phyloP scores from a whole-genome alignment of 2,329 filamentous ascomycete species.

The Uncinocarpus reesii region DNA sequence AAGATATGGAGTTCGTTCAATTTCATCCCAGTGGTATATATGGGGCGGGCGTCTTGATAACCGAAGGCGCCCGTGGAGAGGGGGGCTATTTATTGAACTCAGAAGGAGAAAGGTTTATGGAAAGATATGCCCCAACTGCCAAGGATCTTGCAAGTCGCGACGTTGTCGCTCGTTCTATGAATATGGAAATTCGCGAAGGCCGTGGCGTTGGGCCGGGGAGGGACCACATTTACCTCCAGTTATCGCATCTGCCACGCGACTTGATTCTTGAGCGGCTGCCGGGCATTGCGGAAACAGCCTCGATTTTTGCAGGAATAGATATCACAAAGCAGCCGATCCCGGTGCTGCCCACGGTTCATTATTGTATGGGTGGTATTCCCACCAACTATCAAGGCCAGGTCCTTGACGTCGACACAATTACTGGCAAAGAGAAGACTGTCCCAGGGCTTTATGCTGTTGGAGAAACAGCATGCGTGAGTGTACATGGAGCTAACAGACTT shows the following conservation, averaged over 20 bases:
- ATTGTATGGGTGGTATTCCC: slow-evolving; percentile 93
- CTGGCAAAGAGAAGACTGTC: slow-evolving; percentile 72
- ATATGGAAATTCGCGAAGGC: slow-evolving; percentile 80
- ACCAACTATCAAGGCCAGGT: slow-evolving; percentile 87
- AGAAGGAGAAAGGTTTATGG: slow-evolving; percentile 89
- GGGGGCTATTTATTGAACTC: slow-evolving; percentile 84
- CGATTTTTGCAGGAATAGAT: slow-evolving; percentile 82
- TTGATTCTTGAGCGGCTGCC: slow-evolving; percentile 79
- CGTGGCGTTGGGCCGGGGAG: slow-evolving; percentile 82
- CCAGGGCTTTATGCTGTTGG: slow-evolving; percentile 80
- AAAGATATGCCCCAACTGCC: slow-evolving; percentile 80
- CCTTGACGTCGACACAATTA: slow-evolving; percentile 60
- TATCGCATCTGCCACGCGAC: slow-evolving; percentile 75
- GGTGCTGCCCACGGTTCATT: slow-evolving; percentile 80
- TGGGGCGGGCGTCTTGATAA: slow-evolving; percentile 81
- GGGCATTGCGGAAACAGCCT: slow-evolving; percentile 85
- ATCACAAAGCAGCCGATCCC: slow-evolving; percentile 82
- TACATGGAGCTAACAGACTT: slow-evolving; percentile 83
- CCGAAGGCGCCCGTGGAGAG: slow-evolving; percentile 82
- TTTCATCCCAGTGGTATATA: slow-evolving; percentile 94
- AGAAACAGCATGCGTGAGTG: slow-evolving; percentile 82
- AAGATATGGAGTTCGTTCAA: slow-evolving; percentile 90
- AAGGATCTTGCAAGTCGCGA: slow-evolving; percentile 86
- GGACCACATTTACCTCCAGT: slow-evolving; percentile 85
- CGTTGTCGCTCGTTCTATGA: slow-evolving; percentile 85